Evolutionary conservation across 176 grass and related monocot species (phyloP).

Genomic region (Echinochloa phyllopogon): DNA sequence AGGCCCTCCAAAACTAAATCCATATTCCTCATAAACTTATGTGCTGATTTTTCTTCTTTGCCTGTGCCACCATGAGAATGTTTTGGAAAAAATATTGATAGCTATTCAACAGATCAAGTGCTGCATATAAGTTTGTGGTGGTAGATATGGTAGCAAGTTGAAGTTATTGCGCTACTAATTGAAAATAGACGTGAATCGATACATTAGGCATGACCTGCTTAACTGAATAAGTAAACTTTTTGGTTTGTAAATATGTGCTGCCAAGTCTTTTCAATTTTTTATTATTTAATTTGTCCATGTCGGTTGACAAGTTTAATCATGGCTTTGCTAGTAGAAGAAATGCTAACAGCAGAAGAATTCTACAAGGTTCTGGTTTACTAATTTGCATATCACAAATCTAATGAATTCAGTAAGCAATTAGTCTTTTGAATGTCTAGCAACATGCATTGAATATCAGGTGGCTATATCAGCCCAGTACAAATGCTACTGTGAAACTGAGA

Average conservation of each 20-base stretch:
- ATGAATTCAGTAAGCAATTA: background rate
- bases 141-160: background rate
- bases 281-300: background rate
- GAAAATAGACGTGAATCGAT: background rate
- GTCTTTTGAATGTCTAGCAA: background rate
- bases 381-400: background rate
- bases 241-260: background rate
- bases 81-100: background rate
- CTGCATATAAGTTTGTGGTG: background rate
- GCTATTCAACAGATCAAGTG: background rate
- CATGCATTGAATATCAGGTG: background rate
- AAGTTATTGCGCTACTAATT: background rate
- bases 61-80: background rate
- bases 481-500: background rate
- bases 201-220: background rate
- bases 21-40: background rate
- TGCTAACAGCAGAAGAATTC: background rate
- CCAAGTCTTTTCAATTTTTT: background rate
- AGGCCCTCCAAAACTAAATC: background rate
- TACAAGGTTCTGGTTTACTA: background rate
- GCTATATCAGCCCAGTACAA: background rate
- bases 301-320: background rate
- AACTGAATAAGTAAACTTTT: background rate
- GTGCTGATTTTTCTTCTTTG: background rate
- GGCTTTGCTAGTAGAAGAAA: background rate